Base-by-base conservation (phyloP, 2,329 filamentous ascomycete species). In the Amauroascus verrucosus region DNA sequence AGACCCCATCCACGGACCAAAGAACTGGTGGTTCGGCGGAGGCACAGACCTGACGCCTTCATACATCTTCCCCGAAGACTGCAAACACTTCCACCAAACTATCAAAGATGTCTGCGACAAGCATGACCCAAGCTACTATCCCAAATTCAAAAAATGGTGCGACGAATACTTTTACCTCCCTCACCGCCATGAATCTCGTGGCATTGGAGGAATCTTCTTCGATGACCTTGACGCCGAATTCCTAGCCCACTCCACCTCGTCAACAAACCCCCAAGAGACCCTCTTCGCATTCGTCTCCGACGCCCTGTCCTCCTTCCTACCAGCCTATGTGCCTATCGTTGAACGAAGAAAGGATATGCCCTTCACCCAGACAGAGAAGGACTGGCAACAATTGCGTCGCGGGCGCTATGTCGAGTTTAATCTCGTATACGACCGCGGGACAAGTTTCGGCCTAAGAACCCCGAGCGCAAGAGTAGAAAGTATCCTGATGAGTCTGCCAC, bases 331-430 rank as follows among this genome's bases (percentile, higher is more conserved):
- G 1, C 91, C 93, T 26, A 95, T 98, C 60, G 77, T 98, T 55
- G 80, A 89, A 65, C 84, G 79, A 67, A 77, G 93, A 61, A 97
- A 95, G 75, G 86, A 95, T 63, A 89, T 96, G 88, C 83, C 87
- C 0, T 98, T 82, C 64, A 90, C 82, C 0, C 84, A 85, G 46
- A 77, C 83, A 61, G 86, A 96, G 73, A 96, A 95, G 75, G 82
- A 87, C 60, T 98, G 93, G 93, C 93, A 98, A 74, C 93, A 97
- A 74, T 77, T 98, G 58, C 80, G 93, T 48, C 77, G 93, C 59
- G 93, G 93, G n/a, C 79, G 89, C 63, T 98, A 98, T 67, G 93
- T 98, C 58, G 93, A 98, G 72, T 98, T 98, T 72, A 98, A 98
- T 72, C 78, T 98, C 35, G 88, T 98, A 53, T 90, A 98, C 71